Evolutionary conservation across 331 rosid genomes (phyloP), one percentile per base, ranked within the genome.

Genomic region (Stylosanthes scabra): DNA sequence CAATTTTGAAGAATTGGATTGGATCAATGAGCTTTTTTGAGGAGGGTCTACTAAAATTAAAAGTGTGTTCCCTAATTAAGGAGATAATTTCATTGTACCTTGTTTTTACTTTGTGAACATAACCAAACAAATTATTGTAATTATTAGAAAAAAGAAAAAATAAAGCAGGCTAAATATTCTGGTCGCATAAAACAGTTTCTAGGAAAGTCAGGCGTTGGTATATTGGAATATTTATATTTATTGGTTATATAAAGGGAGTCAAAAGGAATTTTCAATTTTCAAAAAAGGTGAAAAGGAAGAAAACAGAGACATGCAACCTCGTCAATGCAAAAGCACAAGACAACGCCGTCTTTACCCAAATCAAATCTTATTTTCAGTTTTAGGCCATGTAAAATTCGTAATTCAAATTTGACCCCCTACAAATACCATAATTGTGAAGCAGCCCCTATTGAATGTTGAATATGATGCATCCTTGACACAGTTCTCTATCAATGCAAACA

Each of bases 261-360:
- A 67, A 49, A 58, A 41, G n/a, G 78, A 78, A 58, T 78, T 71
- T 47, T 47, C 64, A 57, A 20, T 63, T 55, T 78, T n/a, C 39
- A 39, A 65, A 78, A 78, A 72, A 44, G 78, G 47, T 49, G 44
- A 14, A 65, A 71, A 58, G 7, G 60, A 66, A 72, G 66, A 52
- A 39, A 5, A 31, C 5, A 2, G 3, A 3, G 52, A 66, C 63
- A 29, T 45, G 37, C 8, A 45, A 59, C 83, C 83, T 73, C 75
- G 59, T 66, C 50, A 51, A 66, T 28, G 58, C 75, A 42, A 15
- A 66, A 59, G 50, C 75, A 51, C 7, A 66, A 51, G 66, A 72
- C 83, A 73, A 29, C 75, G 66, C 75, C 83, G 75, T 42, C 79
- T 66, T 31, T 73, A 37, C 49, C 28, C 0, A 25, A 50, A 11